Conservation (phyloP, 768 basidiomycete genomes). For the Amanita exitialis region DNA sequence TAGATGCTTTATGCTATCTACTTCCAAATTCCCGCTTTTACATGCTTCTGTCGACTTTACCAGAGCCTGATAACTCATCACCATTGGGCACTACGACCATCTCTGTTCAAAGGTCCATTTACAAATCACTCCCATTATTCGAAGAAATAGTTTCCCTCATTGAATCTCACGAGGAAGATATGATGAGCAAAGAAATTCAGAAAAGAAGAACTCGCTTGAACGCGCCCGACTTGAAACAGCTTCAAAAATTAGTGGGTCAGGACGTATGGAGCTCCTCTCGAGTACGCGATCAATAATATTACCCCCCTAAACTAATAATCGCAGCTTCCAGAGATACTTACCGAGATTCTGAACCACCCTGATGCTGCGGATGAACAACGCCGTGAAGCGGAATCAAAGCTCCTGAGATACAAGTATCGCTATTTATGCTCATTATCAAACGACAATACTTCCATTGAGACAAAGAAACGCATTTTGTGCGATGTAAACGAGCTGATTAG, state of each 20-base stretch:
- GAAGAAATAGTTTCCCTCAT: constrained; percentile 60
- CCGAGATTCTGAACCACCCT: constrained; percentile 76
- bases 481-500: constrained; percentile 66
- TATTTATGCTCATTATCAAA: constrained; percentile 53
- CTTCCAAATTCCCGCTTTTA: constrained; percentile 69
- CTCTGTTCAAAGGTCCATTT: constrained; percentile 47
- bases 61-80: constrained; percentile 67
- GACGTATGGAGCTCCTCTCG: constrained; percentile 56
- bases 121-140: constrained; percentile 61
- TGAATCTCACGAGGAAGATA: constrained; percentile 53
- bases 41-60: constrained; percentile 50
- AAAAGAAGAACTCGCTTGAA: constrained; percentile 73
- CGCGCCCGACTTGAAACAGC: constrained; percentile 45
- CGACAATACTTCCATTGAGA: constrained; percentile 17
- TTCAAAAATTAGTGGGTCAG: constrained; percentile 52
- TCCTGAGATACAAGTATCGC: constrained; percentile 54
- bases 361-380: constrained; percentile 72
- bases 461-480: constrained; percentile 37
- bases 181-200: constrained; percentile 57
- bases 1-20: constrained; percentile 53
- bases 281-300: constrained; percentile 24
- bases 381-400: constrained; percentile 64
- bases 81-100: constrained; percentile 54
- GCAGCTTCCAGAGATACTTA: constrained; percentile 67
- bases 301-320: constrained; percentile 5